Percentiles rank a stretch among this genome's conserved stretches.
These are phyloP conservation scores for Sordariomycetes sp. DNA, from an alignment of 2,329 filamentous ascomycete species.

Conservation along the genomic window DNA sequence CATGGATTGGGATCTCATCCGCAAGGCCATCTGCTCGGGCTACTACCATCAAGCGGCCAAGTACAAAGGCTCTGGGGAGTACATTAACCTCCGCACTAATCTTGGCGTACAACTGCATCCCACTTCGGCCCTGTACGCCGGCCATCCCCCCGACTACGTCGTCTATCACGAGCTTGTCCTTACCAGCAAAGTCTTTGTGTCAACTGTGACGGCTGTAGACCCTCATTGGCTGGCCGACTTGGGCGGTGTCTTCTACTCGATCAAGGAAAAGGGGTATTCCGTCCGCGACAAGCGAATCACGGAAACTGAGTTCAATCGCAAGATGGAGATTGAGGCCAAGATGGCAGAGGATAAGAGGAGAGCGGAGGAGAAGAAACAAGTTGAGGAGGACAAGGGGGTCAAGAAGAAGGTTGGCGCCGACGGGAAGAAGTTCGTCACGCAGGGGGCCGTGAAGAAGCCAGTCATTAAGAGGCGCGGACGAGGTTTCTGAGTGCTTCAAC, in stretches of 20 bases:
- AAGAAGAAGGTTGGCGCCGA: conserved; percentile 19
- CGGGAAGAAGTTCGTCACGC: conserved; percentile 50
- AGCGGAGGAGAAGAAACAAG: conserved; percentile 47
- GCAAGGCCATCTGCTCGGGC: conserved; percentile 93
- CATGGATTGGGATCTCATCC: conserved; percentile 93
- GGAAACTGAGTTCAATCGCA: conserved; percentile 84
- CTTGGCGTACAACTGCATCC: conserved; percentile 93
- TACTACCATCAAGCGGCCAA: conserved; percentile 98
- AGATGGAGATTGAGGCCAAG: conserved; percentile 86
- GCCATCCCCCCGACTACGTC: conserved; percentile 92
- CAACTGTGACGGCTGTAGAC: conserved; percentile 90
- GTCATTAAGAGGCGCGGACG: conserved; percentile 44
- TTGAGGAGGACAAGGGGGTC: conserved; percentile 35
- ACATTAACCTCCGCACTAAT: conserved; percentile 90
- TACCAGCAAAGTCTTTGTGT: conserved; percentile 97
- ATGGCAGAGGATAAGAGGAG: conserved; percentile 78
- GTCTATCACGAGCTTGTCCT: conserved; percentile 97
- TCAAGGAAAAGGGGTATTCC: conserved; percentile 97
- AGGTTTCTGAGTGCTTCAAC: conserved; percentile 1
- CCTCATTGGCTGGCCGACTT: conserved; percentile 96
- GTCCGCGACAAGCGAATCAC: conserved; percentile 76
- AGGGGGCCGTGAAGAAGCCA: conserved; percentile 53
- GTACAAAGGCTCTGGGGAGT: conserved; percentile 93
- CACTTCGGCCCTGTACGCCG: conserved; percentile 87
- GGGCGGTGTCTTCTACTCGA: conserved; percentile 91